Conservation (phyloP, 2,329 filamentous ascomycete species). For the Chaetomium strumarium region DNA sequence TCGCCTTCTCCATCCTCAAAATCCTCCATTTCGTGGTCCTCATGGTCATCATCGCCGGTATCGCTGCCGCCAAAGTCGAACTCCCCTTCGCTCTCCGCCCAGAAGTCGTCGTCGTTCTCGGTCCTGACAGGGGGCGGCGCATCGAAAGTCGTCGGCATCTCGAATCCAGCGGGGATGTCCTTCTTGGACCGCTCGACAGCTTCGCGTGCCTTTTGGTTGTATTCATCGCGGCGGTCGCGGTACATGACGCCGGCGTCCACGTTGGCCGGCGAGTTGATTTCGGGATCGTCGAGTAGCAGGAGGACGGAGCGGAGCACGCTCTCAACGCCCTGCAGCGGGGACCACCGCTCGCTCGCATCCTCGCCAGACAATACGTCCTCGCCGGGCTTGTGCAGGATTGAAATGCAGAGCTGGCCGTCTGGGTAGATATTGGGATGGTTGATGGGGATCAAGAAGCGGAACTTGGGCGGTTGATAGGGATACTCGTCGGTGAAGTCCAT, state of each 20-base stretch:
- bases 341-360: slow-evolving; percentile 85
- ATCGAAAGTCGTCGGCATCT: slow-evolving; percentile 73
- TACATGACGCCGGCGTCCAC: slow-evolving; percentile 87
- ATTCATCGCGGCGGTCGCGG: slow-evolving; percentile 63
- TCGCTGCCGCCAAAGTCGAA: slow-evolving; percentile 75
- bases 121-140: slow-evolving; percentile 53
- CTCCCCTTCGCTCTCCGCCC: slow-evolving; percentile 70
- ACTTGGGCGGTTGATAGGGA: slow-evolving; percentile 81
- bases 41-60: slow-evolving; percentile 53
- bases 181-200: slow-evolving; percentile 68
- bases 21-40: slow-evolving; percentile 55
- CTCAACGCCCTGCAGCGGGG: slow-evolving; percentile 87
- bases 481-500: slow-evolving; percentile 88
- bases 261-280: slow-evolving; percentile 89
- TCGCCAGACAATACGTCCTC: slow-evolving; percentile 93
- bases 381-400: slow-evolving; percentile 87
- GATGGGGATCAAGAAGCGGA: slow-evolving; percentile 73
- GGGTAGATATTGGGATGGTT: slow-evolving; percentile 92
- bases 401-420: slow-evolving; percentile 90
- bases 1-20: slow-evolving; percentile 53
- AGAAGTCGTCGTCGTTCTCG: slow-evolving; percentile 74
- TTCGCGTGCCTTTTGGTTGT: slow-evolving; percentile 62
- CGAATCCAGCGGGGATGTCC: slow-evolving; percentile 73
- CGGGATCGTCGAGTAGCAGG: slow-evolving; percentile 85
- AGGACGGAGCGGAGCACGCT: slow-evolving; percentile 90